Conservation (phyloP, 345 rosid genomes). For the Dovyalis caffra region DNA sequence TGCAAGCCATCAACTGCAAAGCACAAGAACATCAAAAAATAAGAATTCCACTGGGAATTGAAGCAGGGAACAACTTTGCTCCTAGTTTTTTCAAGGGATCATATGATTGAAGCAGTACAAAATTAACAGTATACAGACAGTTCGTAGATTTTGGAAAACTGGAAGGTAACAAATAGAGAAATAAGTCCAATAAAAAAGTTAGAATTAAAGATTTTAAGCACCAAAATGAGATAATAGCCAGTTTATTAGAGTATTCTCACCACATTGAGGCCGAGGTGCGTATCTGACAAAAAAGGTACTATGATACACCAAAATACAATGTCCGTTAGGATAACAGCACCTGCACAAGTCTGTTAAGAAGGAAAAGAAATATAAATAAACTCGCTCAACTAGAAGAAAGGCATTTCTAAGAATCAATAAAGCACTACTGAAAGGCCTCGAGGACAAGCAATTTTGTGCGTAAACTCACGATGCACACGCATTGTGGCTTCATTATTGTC, state of each 20-base stretch:
- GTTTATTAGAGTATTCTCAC: constrained; percentile 34
- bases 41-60: background rate
- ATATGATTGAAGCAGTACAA: background rate
- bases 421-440: background rate
- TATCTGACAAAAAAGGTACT: constrained; percentile 61
- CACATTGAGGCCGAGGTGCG: constrained; percentile 56
- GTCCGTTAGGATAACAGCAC: constrained; percentile 79
- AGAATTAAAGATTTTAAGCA: background rate
- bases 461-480: background rate
- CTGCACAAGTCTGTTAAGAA: constrained; percentile 60
- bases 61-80: background rate
- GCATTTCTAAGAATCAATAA: background rate
- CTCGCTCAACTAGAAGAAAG: constrained; percentile 4
- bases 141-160: background rate
- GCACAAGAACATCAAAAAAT: background rate
- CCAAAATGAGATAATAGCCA: background rate
- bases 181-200: background rate
- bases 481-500: background rate
- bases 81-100: background rate
- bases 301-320: constrained; percentile 68
- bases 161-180: background rate
- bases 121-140: no score
- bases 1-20: constrained; percentile 76
- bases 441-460: background rate
- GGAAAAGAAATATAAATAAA: background rate